A percentile compares a stretch with the other conserved stretches of the same genome.
These are phyloP conservation scores for Erodium texanum DNA, from an alignment of 441 rosid genomes.

Conservation along the genomic window DNA sequence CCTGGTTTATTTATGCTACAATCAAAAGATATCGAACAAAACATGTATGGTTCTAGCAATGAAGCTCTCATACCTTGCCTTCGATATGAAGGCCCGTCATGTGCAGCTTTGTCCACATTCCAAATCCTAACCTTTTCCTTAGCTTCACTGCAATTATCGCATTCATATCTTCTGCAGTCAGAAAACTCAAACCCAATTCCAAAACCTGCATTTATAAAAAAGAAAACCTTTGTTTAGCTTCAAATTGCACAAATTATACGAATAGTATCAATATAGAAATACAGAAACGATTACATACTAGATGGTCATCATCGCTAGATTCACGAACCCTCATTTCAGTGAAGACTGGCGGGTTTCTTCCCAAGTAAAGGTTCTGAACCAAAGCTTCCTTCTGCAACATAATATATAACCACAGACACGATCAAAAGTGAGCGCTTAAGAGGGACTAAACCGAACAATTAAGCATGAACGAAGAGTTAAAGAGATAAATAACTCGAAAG, in stretches of 20 bases:
- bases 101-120: conserved; percentile 86
- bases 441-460: too few relatives aligned
- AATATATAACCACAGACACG: too few relatives aligned
- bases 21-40: too few relatives aligned
- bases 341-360: conserved; percentile 78
- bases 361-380: conserved; percentile 73
- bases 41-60: not conserved
- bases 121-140: conserved; percentile 80
- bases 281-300: conserved; percentile 37
- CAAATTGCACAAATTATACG: not conserved
- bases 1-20: conserved; percentile 24
- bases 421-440: too few relatives aligned
- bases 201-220: conserved; percentile 60
- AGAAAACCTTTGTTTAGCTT: conserved; percentile 12
- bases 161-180: conserved; percentile 90
- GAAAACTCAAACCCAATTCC: conserved; percentile 88
- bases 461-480: too few relatives aligned
- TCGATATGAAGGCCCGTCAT: conserved; percentile 90
- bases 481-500: not conserved
- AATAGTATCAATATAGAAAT: not conserved
- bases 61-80: conserved; percentile 57
- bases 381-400: conserved; percentile 44
- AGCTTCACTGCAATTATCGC: conserved; percentile 77
- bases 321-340: conserved; percentile 69
- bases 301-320: conserved; percentile 66